Base-by-base conservation (phyloP, 192 early-diverging fungal genomes). In the Mortierella alpina region DNA sequence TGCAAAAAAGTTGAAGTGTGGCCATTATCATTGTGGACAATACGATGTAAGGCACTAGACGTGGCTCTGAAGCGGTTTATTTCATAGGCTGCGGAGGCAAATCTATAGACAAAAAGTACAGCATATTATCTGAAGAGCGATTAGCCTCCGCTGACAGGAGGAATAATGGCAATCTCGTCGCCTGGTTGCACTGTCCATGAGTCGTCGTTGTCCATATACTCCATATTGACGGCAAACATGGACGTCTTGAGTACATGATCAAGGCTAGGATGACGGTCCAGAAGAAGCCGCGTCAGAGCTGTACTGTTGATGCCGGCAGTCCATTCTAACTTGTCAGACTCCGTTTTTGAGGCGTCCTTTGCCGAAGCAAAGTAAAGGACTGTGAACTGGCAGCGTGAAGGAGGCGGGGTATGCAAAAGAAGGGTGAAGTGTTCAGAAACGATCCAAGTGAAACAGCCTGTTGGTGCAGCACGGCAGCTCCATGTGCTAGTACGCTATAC, bases 81-180 rank as follows among this genome's bases (percentile, higher is more conserved):
- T 31, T 1, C 1, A 31, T 31, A 31, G 31, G 31, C 3, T 31
- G 31, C 3, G 3, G 31, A 31, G 31, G 31, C 31, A 31, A 3
- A 31, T 31, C 31, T 20, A 14, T 10, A 22, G 39, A 40, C 10
- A 62, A 47, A 62, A 62, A 47, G 41, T 3, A 20, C 41, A 20
- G 31, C 31, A 59, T 59, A 13, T 10, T 59, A 13, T 59, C 6
- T 20, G 10, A 31, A 40, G 10, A 59, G 17, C 13, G 4, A 1
- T 61, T 63, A 92, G 44, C 91, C 91, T 31, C 91, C 91, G 68
- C 88, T 90, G 42, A 92, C 89, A 40, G 91, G 91, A 40, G 91
- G 90, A 23, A 92, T 92, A 39, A 92, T 66, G 20, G 90, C 90
- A 41, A 91, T 73, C 63, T 91, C 91, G 42, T 90, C 88, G n/a